phyloP scores from a whole-genome alignment of 192 early-diverging fungal species.

The Dissophora globulifera region DNA sequence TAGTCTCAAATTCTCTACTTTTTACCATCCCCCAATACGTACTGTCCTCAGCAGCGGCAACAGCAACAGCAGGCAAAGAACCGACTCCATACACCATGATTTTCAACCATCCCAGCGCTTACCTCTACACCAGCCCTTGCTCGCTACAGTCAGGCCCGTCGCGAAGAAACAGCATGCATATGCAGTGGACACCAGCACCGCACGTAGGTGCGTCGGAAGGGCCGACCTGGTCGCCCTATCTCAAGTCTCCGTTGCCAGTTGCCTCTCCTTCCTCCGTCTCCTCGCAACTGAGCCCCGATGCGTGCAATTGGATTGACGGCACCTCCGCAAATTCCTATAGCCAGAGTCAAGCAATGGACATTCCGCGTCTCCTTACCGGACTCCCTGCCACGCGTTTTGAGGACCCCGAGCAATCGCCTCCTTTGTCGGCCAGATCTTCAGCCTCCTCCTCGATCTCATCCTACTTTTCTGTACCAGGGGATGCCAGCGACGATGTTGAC shows the following conservation, averaged over 20 bases:
- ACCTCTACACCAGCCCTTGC: constrained; percentile 9
- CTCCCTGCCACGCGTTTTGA: neutral
- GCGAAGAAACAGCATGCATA: neutral
- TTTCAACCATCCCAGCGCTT: constrained; percentile 40
- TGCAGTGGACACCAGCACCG: constrained; percentile 7
- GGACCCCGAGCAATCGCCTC: neutral
- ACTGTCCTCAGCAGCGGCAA: too few species aligned
- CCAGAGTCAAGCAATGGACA: neutral
- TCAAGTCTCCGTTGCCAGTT: neutral
- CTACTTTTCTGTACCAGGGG: neutral
- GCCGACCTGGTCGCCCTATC: constrained; percentile 26
- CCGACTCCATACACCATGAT: constrained; percentile 20
- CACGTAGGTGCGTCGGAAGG: constrained; percentile 38
- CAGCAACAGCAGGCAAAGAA: neutral
- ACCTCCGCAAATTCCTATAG: neutral
- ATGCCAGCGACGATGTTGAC: constrained; percentile 1
- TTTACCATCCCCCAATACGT: too few species aligned
- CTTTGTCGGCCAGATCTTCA: neutral
- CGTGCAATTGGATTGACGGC: neutral
- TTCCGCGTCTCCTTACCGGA: neutral
- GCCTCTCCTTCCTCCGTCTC: neutral
- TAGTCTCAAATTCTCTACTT: too few species aligned
- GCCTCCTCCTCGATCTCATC: neutral
- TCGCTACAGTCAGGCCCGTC: neutral
- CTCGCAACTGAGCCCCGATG: neutral